Conservation (phyloP, 2,329 filamentous ascomycete genomes). For the Stagonosporopsis chrysanthemi region DNA sequence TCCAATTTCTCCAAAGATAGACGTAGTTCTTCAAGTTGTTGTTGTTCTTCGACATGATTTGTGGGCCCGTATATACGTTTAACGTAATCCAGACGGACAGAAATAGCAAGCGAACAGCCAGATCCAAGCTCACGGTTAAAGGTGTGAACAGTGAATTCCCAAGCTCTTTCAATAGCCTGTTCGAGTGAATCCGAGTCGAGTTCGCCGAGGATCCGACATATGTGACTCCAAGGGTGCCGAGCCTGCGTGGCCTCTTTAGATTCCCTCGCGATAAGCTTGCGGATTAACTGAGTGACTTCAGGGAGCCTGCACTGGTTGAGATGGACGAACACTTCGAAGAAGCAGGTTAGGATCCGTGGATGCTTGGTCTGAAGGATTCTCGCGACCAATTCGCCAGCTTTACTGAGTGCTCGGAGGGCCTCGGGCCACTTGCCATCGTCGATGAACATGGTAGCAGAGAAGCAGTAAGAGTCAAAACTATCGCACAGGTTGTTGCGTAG, state of each 20-base stretch:
- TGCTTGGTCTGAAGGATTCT: background rate
- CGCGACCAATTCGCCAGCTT: background rate
- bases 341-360: background rate
- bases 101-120: background rate
- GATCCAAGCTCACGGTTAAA: background rate
- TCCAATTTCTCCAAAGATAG: background rate
- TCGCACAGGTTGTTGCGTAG: background rate
- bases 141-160: background rate
- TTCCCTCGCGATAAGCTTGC: background rate
- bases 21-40: slow-evolving; percentile 9
- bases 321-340: background rate
- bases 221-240: background rate
- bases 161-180: background rate
- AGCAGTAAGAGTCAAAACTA: background rate
- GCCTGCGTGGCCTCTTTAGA: background rate
- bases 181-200: background rate
- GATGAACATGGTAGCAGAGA: background rate
- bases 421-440: background rate
- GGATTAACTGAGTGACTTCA: background rate
- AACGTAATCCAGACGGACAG: background rate
- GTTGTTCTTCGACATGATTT: slow-evolving; percentile 4
- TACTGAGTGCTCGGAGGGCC: background rate
- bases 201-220: background rate
- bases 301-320: background rate
- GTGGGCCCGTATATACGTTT: background rate